A percentile compares a stretch with the other conserved stretches of the same genome.
Evolutionary conservation across 768 basidiomycete genomes (phyloP).

Genomic region (Fibroporia radiculosa): DNA sequence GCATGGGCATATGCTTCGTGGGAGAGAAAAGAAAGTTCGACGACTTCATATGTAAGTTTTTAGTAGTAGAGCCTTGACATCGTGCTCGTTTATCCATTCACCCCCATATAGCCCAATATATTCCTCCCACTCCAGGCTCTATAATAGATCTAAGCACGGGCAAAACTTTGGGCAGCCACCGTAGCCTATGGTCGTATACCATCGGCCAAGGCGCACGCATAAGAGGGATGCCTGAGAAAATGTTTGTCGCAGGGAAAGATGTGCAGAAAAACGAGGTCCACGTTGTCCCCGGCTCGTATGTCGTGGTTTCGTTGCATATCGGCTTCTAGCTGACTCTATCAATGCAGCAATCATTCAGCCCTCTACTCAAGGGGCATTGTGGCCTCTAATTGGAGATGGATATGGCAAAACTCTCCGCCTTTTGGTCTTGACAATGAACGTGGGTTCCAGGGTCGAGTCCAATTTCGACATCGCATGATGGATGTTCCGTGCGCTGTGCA

Average conservation of each 20-base stretch:
- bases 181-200: slow-evolving; percentile 79
- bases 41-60: slow-evolving; percentile 58
- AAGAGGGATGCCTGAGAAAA: slow-evolving; percentile 46
- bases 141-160: slow-evolving; percentile 56
- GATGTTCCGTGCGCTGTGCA: slow-evolving; percentile 45
- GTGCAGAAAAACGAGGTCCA: slow-evolving; percentile 53
- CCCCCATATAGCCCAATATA: slow-evolving; percentile 62
- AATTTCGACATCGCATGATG: slow-evolving; percentile 66
- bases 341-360: slow-evolving; percentile 49
- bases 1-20: slow-evolving; percentile 94
- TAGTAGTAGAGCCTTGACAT: neutral
- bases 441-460: slow-evolving; percentile 45
- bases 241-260: slow-evolving; percentile 76
- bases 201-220: slow-evolving; percentile 76
- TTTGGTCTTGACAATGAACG: slow-evolving; percentile 27
- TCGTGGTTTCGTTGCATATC: neutral
- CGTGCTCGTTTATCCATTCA: neutral
- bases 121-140: slow-evolving; percentile 58
- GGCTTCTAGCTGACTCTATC: neutral
- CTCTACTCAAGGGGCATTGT: slow-evolving; percentile 32
- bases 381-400: slow-evolving; percentile 62
- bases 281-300: slow-evolving; percentile 66
- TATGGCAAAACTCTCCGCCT: slow-evolving; percentile 60
- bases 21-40: slow-evolving; percentile 71
- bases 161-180: slow-evolving; percentile 48